These are phyloP conservation scores for Metschnikowia lachancei DNA, from an alignment of 805 yeast species.

Conservation along the genomic window DNA sequence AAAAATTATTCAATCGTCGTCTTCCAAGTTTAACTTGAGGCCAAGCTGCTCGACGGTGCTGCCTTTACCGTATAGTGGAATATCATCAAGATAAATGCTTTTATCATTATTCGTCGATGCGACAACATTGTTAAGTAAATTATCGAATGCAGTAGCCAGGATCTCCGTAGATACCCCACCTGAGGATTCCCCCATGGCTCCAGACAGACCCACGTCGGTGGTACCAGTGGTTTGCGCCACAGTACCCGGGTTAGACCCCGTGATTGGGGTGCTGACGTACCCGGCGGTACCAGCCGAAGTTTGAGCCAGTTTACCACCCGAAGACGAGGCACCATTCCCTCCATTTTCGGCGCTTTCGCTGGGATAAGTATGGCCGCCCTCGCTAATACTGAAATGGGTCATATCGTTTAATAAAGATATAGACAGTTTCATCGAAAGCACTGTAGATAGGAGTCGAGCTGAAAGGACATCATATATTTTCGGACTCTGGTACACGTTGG, in stretches of 20 bases:
- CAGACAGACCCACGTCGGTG: slow-evolving; percentile 13
- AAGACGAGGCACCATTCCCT: slow-evolving; percentile 1
- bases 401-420: slow-evolving; percentile 33
- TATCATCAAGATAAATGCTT: slow-evolving; percentile 36
- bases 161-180: slow-evolving; percentile 20
- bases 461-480: slow-evolving; percentile 66
- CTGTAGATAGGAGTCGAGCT: slow-evolving; percentile 50
- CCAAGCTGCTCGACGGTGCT: slow-evolving; percentile 39
- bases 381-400: slow-evolving; percentile 32
- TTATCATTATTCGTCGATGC: slow-evolving; percentile 17
- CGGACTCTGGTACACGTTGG: slow-evolving; percentile 91
- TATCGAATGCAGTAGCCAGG: slow-evolving; percentile 32
- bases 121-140: slow-evolving; percentile 27
- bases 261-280: slow-evolving; percentile 15
- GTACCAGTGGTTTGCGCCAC: slow-evolving; percentile 16
- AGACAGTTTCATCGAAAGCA: slow-evolving; percentile 34
- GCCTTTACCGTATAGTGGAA: slow-evolving; percentile 40
- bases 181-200: slow-evolving; percentile 13
- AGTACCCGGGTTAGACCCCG: slow-evolving; percentile 19
- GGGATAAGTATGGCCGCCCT: slow-evolving; percentile 35
- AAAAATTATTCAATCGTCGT: slow-evolving; percentile 9
- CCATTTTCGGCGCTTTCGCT: slow-evolving; percentile 8
- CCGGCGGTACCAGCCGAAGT: slow-evolving; percentile 9
- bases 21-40: slow-evolving; percentile 26
- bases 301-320: slow-evolving; percentile 5